Evolutionary conservation across 2,329 filamentous ascomycete genomes (phyloP), one percentile per base, ranked within the genome.

Genomic region (Penicillium concentricum): DNA sequence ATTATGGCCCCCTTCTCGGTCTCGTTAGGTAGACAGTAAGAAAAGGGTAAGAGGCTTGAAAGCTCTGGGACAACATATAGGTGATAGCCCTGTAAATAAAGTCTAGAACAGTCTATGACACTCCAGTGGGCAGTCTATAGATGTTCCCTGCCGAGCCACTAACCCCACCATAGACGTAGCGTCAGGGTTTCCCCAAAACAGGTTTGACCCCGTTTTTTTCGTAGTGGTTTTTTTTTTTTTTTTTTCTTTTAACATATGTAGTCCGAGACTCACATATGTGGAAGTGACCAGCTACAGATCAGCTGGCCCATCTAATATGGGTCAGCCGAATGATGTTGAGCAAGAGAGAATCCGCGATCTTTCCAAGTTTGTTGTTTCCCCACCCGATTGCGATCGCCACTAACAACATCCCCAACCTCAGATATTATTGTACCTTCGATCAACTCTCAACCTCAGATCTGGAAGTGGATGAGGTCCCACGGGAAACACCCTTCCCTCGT

Each of bases 291-390:
- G 50, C 39, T 37, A 22, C 16, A 55, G 4, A 38, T 32, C 32
- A 55, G 53, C 39, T 55, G 53, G 47, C 46, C 46, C 46, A 48
- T 30, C 28, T 41, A 51, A n/a, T 6, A 51, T 55, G 53, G 53
- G 53, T 55, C 53, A 55, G 53, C 24, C 52, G 8, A 46, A 12
- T 57, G 51, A 62, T 47, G 37, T 51, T 5, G 62, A 65, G 46
- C 50, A 56, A 18, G 57, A 64, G 32, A 54, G 62, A 53, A 59
- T 65, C 44, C 59, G 56, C 6, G 62, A 65, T 41, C 35, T 65
- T 10, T 65, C 62, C 2, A 62, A 60, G 62, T 65, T 24, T 12
- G 42, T 38, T 39, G 6, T 24, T 34, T 32, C 38, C 38, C 43
- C 32, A n/a, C 41, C 13, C 8, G 35, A 41, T 57, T 16, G 12